Evolutionary conservation across 208 protist species (phyloP).

Genomic region (Herpetomonas samuelpessoai): DNA sequence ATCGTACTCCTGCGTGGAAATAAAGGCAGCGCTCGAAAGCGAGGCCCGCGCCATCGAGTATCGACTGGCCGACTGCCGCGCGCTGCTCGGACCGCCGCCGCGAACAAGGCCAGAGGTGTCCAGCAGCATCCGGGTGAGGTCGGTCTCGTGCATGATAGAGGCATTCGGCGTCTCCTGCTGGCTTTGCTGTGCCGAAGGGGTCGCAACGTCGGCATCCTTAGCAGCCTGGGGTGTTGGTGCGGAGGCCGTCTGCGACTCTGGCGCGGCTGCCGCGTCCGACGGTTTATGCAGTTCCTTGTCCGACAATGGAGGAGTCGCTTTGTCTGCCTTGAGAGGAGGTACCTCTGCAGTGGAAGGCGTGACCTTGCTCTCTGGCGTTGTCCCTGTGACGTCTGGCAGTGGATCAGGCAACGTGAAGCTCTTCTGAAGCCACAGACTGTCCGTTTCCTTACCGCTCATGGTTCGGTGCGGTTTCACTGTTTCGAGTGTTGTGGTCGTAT

Average conservation of each 20-base stretch:
- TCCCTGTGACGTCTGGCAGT: constrained; percentile 35
- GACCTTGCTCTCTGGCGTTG: constrained; percentile 6
- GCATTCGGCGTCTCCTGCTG: constrained; percentile 12
- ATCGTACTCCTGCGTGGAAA: constrained; percentile 78
- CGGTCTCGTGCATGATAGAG: constrained; percentile 29
- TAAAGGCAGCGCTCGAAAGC: constrained; percentile 53
- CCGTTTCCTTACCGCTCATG: constrained; percentile 16
- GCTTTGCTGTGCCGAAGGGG: not conserved
- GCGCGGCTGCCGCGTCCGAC: too few species aligned
- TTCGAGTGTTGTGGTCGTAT: too few species aligned
- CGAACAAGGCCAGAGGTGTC: constrained; percentile 37
- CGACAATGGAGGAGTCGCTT: too few species aligned
- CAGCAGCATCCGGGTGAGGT: constrained; percentile 57
- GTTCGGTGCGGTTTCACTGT: too few species aligned
- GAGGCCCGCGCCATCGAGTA: constrained; percentile 47
- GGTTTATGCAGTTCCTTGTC: too few species aligned
- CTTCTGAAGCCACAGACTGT: constrained; percentile 86
- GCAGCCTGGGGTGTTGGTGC: not conserved
- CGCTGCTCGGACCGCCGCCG: constrained; percentile 15
- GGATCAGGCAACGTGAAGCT: constrained; percentile 78
- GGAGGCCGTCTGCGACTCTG: too few species aligned
- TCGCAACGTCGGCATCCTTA: not conserved
- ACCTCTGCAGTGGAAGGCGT: not conserved
- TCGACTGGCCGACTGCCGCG: constrained; percentile 31
- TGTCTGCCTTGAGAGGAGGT: not conserved